Evolutionary conservation across 805 yeast species (phyloP).

Genomic region (Candida manassasensis): DNA sequence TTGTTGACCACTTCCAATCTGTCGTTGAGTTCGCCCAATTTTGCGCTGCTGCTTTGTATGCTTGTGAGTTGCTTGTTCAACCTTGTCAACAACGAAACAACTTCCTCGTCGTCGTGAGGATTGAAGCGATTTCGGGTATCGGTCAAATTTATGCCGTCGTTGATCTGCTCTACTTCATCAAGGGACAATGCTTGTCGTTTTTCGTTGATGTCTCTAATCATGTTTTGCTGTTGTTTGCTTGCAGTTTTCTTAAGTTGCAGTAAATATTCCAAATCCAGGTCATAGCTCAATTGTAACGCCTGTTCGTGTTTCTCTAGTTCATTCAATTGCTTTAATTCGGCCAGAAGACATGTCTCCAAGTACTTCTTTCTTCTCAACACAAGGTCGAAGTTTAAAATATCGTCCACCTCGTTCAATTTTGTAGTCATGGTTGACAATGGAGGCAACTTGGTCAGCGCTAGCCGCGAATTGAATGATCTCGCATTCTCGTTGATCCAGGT

Average conservation of each 20-base stretch:
- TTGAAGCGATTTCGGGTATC: slow-evolving; percentile 8
- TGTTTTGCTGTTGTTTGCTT: slow-evolving; percentile 10
- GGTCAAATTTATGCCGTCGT: slow-evolving; percentile 1
- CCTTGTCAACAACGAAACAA: slow-evolving; percentile 11
- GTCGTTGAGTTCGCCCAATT: slow-evolving; percentile 13
- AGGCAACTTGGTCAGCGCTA: slow-evolving; percentile 25
- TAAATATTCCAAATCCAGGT: slow-evolving; percentile 31
- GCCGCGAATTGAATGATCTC: slow-evolving; percentile 21
- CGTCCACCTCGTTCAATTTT: slow-evolving; percentile 9
- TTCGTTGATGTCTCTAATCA: slow-evolving; percentile 11
- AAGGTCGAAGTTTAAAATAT: slow-evolving; percentile 22
- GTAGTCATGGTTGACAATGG: slow-evolving; percentile 15
- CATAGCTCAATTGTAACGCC: slow-evolving; percentile 18
- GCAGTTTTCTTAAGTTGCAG: slow-evolving; percentile 24
- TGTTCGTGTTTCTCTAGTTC: slow-evolving; percentile 25
- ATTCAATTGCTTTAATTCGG: slow-evolving; percentile 34
- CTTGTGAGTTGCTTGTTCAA: slow-evolving; percentile 14
- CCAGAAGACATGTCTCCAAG: slow-evolving; percentile 35
- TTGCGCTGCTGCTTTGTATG: slow-evolving; percentile 11
- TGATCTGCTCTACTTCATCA: slow-evolving; percentile 3
- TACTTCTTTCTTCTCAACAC: slow-evolving; percentile 20
- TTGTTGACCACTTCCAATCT: slow-evolving; percentile 15
- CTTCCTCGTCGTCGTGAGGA: slow-evolving; percentile 17
- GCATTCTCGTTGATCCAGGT: slow-evolving; percentile 19
- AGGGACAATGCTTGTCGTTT: slow-evolving; percentile 7